Evolutionary conservation across 225 moss, liverwort and hornwort species (phyloP), one percentile per base, ranked within the genome.

Genomic region (Anthoceros angustus): DNA sequence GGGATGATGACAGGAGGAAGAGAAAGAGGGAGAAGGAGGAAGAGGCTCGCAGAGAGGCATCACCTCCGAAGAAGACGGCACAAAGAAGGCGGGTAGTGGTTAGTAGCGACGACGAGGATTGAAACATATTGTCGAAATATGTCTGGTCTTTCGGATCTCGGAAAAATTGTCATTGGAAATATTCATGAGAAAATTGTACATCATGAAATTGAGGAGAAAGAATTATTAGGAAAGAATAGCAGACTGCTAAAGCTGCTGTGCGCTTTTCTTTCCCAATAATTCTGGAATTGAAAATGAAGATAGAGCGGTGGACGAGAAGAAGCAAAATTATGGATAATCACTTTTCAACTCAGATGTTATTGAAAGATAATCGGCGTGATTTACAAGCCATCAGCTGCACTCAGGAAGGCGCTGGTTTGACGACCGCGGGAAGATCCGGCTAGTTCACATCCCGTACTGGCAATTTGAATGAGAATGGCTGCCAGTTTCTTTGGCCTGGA

Each of bases 51-150:
- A 77, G 70, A 26, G 84, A 87, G 48, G 72, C 71, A 16, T 92
- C 92, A 48, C 98, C 89, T 72, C 80, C 85, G 2, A 92, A 81
- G 76, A 98, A 98, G 72, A 70, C 85, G 12, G 68, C 77, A 42
- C 83, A 86, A 72, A 83, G 98, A 10, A 81, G 98, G 74, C 77
- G 89, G 69, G 84, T 87, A 38, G 87, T 92, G 70, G 98, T 92
- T 24, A 92, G 89, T 74, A 91, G 88, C 39, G 88, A 88, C 73
- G 95, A 95, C 41, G 93, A 93, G 42, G 94, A 86, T 14, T 48
- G 46, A 48, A 12, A 48, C 5, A 5, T 48, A 14, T 14, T 45
- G 43, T 45, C 43, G 9, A 45, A 45, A 45, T 45, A 14, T 45
- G 43, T 45, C 9, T 45, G 14, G 43, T 8, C 14, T 45, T 45